Base-by-base conservation (phyloP, 129 eudicot genomes). In the Tagetes patula region DNA sequence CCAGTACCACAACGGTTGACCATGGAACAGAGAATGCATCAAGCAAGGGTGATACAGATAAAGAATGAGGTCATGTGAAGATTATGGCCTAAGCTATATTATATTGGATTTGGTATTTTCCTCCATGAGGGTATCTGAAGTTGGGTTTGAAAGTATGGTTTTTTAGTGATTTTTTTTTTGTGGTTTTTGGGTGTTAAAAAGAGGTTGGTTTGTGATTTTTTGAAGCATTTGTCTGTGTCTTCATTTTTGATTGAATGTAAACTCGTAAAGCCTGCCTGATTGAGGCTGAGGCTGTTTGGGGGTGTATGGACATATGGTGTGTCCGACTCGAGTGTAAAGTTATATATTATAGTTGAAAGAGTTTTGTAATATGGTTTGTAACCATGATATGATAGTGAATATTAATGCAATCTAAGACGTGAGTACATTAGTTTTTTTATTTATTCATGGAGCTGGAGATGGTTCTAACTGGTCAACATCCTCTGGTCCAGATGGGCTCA, bases 311-410 rank as follows among this genome's bases (percentile, higher is more conserved):
- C 77, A 61, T 10, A 62, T 65, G 36, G 65, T 52, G 73, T 71
- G 73, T 64, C 64, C 32, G 12, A 27, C 67, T 79, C 33, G 82
- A 65, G 62, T 79, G 82, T 79, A 79, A 62, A 79, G 78, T 59
- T 65, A 43, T 45, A 41, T 20, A 20, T 20, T 20, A 20, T 65
- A 79, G 82, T 73, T 72, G 48, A 73, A 79, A 65, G 76, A 64
- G 37, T 71, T 45, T 11, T 78, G 47, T 65, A 79, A 58, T 12
- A 53, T 37, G 31, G 50, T 31, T 65, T 65, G 78, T 6, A 61
- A 36, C 45, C 67, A 61, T 61, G 67, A 3, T n/a, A 36, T 61
- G 37, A 5, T 33, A 59, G 12, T 33, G 13, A 14, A 32, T n/a
- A 61, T 61, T 31, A 3, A 36, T 12, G 66, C 42, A 9, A 33